Conservation (phyloP, 2,329 filamentous ascomycete species). For the Colletotrichum australisinense region DNA sequence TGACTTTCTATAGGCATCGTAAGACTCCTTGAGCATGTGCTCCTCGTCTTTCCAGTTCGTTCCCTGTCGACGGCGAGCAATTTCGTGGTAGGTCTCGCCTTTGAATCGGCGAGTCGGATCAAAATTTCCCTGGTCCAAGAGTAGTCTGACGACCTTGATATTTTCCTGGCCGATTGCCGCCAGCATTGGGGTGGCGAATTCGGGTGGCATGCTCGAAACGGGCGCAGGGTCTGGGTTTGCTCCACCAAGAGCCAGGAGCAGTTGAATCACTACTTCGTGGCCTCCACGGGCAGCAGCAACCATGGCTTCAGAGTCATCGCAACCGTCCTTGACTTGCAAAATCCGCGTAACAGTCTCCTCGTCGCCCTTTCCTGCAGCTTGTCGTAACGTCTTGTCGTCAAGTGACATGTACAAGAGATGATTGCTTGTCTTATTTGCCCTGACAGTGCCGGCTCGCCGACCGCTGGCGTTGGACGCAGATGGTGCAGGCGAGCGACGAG, state of each 20-base stretch:
- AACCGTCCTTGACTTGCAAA: constrained; percentile 69
- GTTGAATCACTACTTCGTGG: constrained; percentile 86
- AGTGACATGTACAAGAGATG: constrained; percentile 72
- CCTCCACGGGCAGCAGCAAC: constrained; percentile 93
- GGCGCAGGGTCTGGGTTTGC: constrained; percentile 77
- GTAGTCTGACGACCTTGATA: constrained; percentile 83
- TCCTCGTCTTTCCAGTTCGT: constrained; percentile 93
- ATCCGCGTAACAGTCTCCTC: constrained; percentile 71
- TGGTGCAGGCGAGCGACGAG: constrained; percentile 66
- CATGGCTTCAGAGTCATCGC: constrained; percentile 84
- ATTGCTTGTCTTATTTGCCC: constrained; percentile 74
- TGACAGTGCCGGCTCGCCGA: constrained; percentile 65
- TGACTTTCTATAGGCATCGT: constrained; percentile 70
- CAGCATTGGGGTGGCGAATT: constrained; percentile 91
- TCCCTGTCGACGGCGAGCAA: constrained; percentile 84
- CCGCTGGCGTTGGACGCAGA: constrained; percentile 49
- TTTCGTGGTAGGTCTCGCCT: constrained; percentile 86
- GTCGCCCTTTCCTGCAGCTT: constrained; percentile 71
- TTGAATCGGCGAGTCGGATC: constrained; percentile 83
- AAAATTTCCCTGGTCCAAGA: constrained; percentile 82
- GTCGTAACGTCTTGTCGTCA: constrained; percentile 70
- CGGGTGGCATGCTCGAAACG: constrained; percentile 67
- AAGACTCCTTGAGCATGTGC: constrained; percentile 81
- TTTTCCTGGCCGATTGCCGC: constrained; percentile 93
- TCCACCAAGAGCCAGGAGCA: constrained; percentile 76